Percentiles rank a stretch among this genome's conserved stretches.
These are phyloP conservation scores for Acidomyces sp. DNA, from an alignment of 495 filamentous ascomycete species.

Conservation along the genomic window DNA sequence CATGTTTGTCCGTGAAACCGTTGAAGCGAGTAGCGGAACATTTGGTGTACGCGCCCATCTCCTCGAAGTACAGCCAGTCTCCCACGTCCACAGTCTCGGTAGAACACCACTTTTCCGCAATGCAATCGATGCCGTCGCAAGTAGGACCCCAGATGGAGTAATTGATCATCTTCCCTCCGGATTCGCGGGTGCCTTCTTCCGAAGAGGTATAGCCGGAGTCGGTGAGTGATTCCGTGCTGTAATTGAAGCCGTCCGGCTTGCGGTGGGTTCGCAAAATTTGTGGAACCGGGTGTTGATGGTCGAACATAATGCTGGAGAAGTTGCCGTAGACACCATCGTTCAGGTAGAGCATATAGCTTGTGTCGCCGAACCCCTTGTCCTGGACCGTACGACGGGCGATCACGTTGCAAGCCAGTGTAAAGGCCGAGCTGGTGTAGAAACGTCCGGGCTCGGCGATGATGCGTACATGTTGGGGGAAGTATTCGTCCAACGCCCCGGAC, in stretches of 20 bases:
- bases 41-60: constrained; percentile 97
- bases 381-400: constrained; percentile 87
- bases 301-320: constrained; percentile 97
- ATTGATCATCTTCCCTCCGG: constrained; percentile 29
- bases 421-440: constrained; percentile 87
- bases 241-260: constrained; percentile 31
- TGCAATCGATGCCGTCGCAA: constrained; percentile 93
- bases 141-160: constrained; percentile 99
- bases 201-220: constrained; percentile 19
- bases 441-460: constrained; percentile 94
- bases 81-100: constrained; percentile 66
- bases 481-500: constrained; percentile 63
- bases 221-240: constrained; percentile 19
- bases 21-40: constrained; percentile 97
- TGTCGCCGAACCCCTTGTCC: constrained; percentile 40
- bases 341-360: constrained; percentile 87
- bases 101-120: constrained; percentile 62
- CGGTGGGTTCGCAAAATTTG: constrained; percentile 55
- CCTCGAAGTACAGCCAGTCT: constrained; percentile 96
- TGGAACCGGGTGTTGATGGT: constrained; percentile 83
- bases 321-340: constrained; percentile 97
- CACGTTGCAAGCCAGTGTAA: constrained; percentile 83
- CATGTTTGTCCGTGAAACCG: constrained; percentile 85
- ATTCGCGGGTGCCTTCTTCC: neutral
- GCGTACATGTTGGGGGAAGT: constrained; percentile 73